Evolutionary conservation across 2,329 filamentous ascomycete species (phyloP).

Genomic region (Fusarium temperatum): DNA sequence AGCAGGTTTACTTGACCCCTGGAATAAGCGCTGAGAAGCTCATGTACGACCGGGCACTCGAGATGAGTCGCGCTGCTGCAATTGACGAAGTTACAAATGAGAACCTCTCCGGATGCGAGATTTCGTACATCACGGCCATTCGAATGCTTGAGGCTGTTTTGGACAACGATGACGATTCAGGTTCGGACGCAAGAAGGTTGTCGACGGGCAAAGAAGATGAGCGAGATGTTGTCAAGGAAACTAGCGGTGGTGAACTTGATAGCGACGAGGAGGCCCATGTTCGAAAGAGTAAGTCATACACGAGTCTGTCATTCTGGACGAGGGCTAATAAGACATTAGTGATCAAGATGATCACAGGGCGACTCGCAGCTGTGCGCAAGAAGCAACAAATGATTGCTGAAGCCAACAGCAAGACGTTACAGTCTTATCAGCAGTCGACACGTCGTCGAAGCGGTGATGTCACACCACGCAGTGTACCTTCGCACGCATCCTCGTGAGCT

Average conservation of each 20-base stretch:
- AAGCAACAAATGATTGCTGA: slow-evolving; percentile 70
- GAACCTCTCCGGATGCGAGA: slow-evolving; percentile 86
- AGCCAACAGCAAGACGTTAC: slow-evolving; percentile 59
- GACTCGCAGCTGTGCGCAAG: slow-evolving; percentile 65
- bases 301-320: not conserved
- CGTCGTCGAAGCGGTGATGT: slow-evolving; percentile 65
- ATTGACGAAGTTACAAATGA: slow-evolving; percentile 96
- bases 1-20: slow-evolving; percentile 84
- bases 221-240: slow-evolving; percentile 48
- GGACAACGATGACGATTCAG: slow-evolving; percentile 76
- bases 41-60: slow-evolving; percentile 96
- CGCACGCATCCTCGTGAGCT: slow-evolving; percentile 52
- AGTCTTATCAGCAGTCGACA: slow-evolving; percentile 52
- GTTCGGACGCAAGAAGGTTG: slow-evolving; percentile 37
- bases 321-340: slow-evolving; percentile 53
- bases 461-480: slow-evolving; percentile 63
- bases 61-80: slow-evolving; percentile 94
- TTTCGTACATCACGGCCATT: slow-evolving; percentile 92
- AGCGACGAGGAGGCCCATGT: slow-evolving; percentile 78
- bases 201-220: slow-evolving; percentile 53
- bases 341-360: slow-evolving; percentile 69
- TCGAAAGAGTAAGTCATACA: slow-evolving; percentile 69
- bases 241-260: slow-evolving; percentile 62
- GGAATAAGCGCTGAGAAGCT: slow-evolving; percentile 95
- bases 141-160: slow-evolving; percentile 94